Conservation (phyloP, 1,284 basidiomycete species). For the Malassezia obtusa region DNA sequence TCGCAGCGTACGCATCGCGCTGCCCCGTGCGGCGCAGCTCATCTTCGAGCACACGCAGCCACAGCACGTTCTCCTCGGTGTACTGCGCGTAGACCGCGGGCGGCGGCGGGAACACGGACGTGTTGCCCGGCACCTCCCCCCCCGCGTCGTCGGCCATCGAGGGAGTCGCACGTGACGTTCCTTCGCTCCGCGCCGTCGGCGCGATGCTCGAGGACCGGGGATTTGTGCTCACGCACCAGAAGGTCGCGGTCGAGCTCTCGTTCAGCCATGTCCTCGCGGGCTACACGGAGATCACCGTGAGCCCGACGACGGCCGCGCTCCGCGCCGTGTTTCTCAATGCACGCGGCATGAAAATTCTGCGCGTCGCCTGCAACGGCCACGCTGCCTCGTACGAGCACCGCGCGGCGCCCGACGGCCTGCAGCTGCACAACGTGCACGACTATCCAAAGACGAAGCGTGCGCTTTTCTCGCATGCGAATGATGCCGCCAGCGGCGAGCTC, state of each 20-base stretch:
- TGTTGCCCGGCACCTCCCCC: slow-evolving; percentile 17
- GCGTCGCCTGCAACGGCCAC: slow-evolving; percentile 55
- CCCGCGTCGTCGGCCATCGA: slow-evolving; percentile 6
- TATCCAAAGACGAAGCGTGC: slow-evolving; percentile 90
- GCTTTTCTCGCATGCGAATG: slow-evolving; percentile 76
- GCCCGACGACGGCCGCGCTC: slow-evolving; percentile 66
- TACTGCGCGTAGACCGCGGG: slow-evolving; percentile 30
- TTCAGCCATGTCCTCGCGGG: slow-evolving; percentile 55
- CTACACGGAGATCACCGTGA: slow-evolving; percentile 78
- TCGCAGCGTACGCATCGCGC: not conserved
- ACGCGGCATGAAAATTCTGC: slow-evolving; percentile 69
- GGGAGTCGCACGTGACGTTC: not conserved
- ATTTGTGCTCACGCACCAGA: slow-evolving; percentile 59
- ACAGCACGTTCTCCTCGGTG: slow-evolving; percentile 26
- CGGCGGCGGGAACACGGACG: slow-evolving; percentile 37
- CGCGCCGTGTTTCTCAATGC: slow-evolving; percentile 73
- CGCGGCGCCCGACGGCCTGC: slow-evolving; percentile 60
- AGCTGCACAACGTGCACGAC: slow-evolving; percentile 69
- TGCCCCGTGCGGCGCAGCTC: not conserved
- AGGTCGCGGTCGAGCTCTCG: slow-evolving; percentile 78
- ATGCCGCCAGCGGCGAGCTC: slow-evolving; percentile 84
- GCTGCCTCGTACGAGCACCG: slow-evolving; percentile 63
- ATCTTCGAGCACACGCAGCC: slow-evolving; percentile 20
- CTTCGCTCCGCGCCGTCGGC: not conserved
- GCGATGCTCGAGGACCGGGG: slow-evolving; percentile 24